Evolutionary conservation across 1,284 basidiomycete genomes (phyloP).

Genomic region (Trichosporon sp.): DNA sequence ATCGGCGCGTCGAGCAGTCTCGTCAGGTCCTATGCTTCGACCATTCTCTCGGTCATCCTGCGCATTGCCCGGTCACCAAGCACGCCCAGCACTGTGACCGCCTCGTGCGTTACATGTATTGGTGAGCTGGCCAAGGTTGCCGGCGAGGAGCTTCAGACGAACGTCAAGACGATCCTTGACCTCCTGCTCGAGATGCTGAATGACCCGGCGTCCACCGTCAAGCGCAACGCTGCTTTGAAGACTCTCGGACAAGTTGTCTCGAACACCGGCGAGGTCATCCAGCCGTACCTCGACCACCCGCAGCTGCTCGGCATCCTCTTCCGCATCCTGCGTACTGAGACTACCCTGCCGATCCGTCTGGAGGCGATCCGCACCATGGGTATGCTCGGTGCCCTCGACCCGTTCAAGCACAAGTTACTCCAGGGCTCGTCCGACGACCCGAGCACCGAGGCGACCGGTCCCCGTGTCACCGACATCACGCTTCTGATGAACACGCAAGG

Average conservation of each 20-base stretch:
- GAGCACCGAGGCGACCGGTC: constrained; percentile 58
- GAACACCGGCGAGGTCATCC: constrained; percentile 92
- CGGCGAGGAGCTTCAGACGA: constrained; percentile 83
- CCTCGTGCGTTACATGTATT: constrained; percentile 89
- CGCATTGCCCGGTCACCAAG: constrained; percentile 77
- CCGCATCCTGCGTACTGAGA: constrained; percentile 83
- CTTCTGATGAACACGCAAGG: constrained; percentile 62
- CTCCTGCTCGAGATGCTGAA: constrained; percentile 86
- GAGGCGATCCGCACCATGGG: constrained; percentile 93
- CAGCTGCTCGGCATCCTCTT: constrained; percentile 85
- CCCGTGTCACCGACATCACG: constrained; percentile 62
- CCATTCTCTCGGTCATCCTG: constrained; percentile 89
- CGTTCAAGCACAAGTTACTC: constrained; percentile 86
- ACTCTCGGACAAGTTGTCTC: constrained; percentile 95
- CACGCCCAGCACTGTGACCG: constrained; percentile 81
- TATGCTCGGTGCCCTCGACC: constrained; percentile 95
- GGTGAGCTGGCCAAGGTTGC: constrained; percentile 93
- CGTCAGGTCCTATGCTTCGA: constrained; percentile 96
- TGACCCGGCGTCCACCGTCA: constrained; percentile 72
- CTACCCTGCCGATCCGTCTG: constrained; percentile 71
- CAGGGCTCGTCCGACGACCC: constrained; percentile 76
- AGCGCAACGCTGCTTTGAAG: constrained; percentile 90
- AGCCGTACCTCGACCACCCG: constrained; percentile 88
- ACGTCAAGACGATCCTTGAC: constrained; percentile 84
- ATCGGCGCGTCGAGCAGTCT: constrained; percentile 89